Evolutionary conservation across 176 grass and related monocot species (phyloP), one percentile per base, ranked within the genome.

Genomic region (Otatea glauca): DNA sequence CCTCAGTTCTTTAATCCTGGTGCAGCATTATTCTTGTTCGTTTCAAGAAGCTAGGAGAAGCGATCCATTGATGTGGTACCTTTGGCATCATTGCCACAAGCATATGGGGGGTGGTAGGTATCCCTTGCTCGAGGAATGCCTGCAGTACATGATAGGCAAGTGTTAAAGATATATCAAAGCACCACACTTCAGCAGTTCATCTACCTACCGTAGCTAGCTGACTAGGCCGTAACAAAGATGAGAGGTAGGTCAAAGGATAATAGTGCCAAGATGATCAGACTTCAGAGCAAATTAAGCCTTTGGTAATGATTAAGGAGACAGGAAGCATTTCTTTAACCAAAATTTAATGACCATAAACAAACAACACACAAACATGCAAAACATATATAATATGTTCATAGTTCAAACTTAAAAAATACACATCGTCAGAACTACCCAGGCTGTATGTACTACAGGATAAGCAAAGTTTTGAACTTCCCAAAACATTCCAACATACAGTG

Each of bases 111-210:
- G 60, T 94, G 72, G 93, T 85, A 56, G 97, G 97, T 89, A 96
- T 89, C 41, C 97, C 97, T 92, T 99, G 81, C 72, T 94, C 90
- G 70, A 96, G 89, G 92, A 99, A 96, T 68, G 91, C 93, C 97
- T 99, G 86, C 69, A 86, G 87, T 43, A 74, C 58, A 78, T 21
- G 83, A 43, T 15, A 59, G 78, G 43, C 44, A 79, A 60, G 38
- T 65, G 4, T 58, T 53, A 32, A 65, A 34, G 29, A 24, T 25
- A 32, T 27, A 72, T 71, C 81, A 66, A 70, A 16, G 6, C 17
- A 70, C 24, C 69, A 39, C 39, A 39, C 68, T 55, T 51, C 45
- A 50, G 3, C 75, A 39, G 51, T 21, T 75, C 45, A 14, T 78
- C 74, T 89, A 43, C n/a, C 64, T 65, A 55, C 70, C 32, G 24